Percentiles rank a stretch among this genome's conserved stretches.
Conservation (phyloP, 371 early-diverging fungal genomes). For the Mucor saturninus region DNA sequence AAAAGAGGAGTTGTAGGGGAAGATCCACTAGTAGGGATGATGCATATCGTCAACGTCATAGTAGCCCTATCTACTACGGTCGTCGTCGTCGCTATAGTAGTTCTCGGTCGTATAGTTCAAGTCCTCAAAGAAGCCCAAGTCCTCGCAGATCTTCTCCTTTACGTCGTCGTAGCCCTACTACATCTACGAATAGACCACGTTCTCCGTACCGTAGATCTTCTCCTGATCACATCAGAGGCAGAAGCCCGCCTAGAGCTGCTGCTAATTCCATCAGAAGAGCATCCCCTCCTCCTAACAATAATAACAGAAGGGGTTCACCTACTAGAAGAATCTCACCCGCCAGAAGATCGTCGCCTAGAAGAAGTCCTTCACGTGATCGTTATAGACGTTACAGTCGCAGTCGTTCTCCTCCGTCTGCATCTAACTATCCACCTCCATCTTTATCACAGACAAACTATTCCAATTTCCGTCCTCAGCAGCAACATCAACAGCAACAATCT, state of each 20-base stretch:
- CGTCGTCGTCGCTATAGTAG: conserved; percentile 8
- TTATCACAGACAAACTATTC: neutral
- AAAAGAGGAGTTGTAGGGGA: conserved; percentile 17
- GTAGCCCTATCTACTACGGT: neutral
- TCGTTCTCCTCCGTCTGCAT: conserved; percentile 12
- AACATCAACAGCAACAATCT: neutral
- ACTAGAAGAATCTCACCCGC: neutral
- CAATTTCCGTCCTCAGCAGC: neutral
- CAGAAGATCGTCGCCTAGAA: neutral
- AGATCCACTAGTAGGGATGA: conserved; percentile 3
- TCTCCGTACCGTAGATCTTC: conserved; percentile 7
- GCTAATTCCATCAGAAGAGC: too few relatives aligned
- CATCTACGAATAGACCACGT: neutral
- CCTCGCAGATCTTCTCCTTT: neutral
- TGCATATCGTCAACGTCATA: conserved; percentile 7
- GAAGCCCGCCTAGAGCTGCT: conserved; percentile 7
- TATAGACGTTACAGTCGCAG: conserved; percentile 16
- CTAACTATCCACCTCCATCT: conserved; percentile 2
- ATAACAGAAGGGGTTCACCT: conserved; percentile 6
- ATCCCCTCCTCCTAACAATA: too few relatives aligned
- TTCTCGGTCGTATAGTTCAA: too few relatives aligned
- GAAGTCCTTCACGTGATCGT: conserved; percentile 15
- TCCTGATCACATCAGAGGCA: conserved; percentile 15
- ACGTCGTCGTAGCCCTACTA: conserved; percentile 4
- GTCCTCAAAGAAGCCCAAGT: conserved; percentile 6